phyloP scores from a whole-genome alignment of 495 filamentous ascomycete species.

The Penicillium angulare region DNA sequence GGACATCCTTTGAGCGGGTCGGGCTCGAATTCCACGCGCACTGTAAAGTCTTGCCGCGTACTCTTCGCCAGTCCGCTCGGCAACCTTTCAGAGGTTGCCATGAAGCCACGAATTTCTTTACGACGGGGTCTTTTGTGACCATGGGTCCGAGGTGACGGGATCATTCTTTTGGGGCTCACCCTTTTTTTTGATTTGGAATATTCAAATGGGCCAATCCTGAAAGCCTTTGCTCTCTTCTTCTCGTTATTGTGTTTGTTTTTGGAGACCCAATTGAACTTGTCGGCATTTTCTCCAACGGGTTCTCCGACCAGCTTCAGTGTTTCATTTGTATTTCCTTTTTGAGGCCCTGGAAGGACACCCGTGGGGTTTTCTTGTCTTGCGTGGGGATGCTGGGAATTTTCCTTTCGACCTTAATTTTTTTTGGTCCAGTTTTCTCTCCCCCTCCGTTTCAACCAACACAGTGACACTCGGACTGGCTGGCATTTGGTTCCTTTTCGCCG shows the following conservation, averaged over 20 bases:
- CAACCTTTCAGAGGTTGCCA: constrained; percentile 15
- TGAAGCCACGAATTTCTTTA: constrained; percentile 37
- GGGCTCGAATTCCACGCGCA: constrained; percentile 10
- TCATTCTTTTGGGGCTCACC: background rate
- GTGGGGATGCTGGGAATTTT: background rate
- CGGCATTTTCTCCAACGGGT: background rate
- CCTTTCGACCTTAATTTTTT: background rate
- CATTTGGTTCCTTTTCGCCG: constrained; percentile 38
- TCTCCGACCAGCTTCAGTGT: constrained; percentile 1
- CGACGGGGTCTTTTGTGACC: background rate
- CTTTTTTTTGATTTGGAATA: background rate
- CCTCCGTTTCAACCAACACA: constrained; percentile 8
- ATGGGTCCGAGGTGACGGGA: background rate
- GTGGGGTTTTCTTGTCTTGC: background rate
- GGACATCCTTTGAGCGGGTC: constrained; percentile 70
- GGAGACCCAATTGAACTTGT: background rate
- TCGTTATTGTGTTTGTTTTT: constrained; percentile 2
- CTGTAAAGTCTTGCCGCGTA: background rate
- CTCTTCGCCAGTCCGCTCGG: constrained; percentile 9
- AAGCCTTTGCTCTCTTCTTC: no score
- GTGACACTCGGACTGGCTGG: constrained; percentile 32
- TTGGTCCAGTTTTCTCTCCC: constrained; percentile 1
- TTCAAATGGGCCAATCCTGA: background rate
- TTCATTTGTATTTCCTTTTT: background rate
- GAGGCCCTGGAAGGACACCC: background rate